Percentiles rank a stretch among this genome's conserved stretches.
phyloP scores from a whole-genome alignment of 106 monocot genomes.

The Amphibolis antarctica region DNA sequence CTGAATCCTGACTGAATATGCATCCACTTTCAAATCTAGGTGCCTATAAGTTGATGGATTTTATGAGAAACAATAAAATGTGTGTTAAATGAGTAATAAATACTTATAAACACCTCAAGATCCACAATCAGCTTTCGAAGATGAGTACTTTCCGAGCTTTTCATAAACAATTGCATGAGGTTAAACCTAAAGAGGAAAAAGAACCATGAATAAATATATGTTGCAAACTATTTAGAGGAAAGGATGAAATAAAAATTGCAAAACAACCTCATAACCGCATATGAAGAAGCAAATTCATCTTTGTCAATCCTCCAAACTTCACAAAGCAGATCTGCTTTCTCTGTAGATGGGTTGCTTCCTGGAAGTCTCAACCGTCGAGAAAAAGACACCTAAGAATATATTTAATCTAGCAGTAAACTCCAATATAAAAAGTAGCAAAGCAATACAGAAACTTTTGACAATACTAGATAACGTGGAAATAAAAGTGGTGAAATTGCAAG shows the following conservation, averaged over 20 bases:
- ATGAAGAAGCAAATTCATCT: slow-evolving; percentile 74
- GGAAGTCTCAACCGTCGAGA: slow-evolving; percentile 63
- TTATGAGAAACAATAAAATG: not conserved
- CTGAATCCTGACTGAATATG: slow-evolving; percentile 81
- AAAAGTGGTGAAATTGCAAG: not conserved
- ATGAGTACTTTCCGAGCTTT: slow-evolving; percentile 35
- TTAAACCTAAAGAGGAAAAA: slow-evolving; percentile 38
- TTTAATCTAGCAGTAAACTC: not conserved
- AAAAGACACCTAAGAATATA: slow-evolving; percentile 42
- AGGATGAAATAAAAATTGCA: not conserved
- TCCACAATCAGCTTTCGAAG: slow-evolving; percentile 79
- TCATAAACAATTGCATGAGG: slow-evolving; percentile 66
- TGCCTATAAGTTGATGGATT: slow-evolving; percentile 42
- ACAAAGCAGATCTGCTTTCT: slow-evolving; percentile 22
- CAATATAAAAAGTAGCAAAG: not conserved
- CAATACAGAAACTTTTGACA: not conserved
- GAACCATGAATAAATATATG: not conserved
- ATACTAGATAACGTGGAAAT: not conserved
- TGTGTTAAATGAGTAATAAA: not conserved
- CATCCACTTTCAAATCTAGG: slow-evolving; percentile 90
- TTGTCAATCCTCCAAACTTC: slow-evolving; percentile 87
- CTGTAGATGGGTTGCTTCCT: slow-evolving; percentile 25
- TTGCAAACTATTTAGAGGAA: not conserved
- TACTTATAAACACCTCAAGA: slow-evolving; percentile 47
- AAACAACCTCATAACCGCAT: slow-evolving; percentile 72